Evolutionary conservation across 352 stramenopile genomes (phyloP).

Genomic region (Globisporangium rhizosaccharum): DNA sequence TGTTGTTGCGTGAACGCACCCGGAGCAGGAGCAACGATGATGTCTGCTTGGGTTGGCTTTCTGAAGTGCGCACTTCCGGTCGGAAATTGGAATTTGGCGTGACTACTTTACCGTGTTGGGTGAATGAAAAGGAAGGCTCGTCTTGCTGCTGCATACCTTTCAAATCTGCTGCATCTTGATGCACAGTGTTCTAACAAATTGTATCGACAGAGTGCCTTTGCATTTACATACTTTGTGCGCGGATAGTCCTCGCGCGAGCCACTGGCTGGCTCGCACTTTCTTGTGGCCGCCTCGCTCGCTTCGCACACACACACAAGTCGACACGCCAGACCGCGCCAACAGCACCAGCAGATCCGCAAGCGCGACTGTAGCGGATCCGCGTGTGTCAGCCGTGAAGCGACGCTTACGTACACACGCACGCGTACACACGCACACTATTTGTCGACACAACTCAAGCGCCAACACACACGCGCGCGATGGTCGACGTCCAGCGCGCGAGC

Average conservation of each 20-base stretch:
- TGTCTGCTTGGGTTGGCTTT: no score
- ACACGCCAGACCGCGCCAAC: not conserved
- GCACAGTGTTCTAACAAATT: no score
- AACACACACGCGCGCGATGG: constrained; percentile 11
- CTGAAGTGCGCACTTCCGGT: no score
- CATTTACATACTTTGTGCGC: not conserved
- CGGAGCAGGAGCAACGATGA: no score
- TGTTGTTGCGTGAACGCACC: no score
- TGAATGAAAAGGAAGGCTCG: no score
- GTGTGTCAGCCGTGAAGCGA: not conserved
- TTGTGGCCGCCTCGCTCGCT: not conserved
- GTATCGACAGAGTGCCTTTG: not conserved
- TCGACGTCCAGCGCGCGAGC: constrained; percentile 24
- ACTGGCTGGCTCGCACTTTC: constrained; percentile 6
- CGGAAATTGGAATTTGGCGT: no score
- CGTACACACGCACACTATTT: not conserved
- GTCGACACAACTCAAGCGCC: not conserved
- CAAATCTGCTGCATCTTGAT: no score
- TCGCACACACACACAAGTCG: not conserved
- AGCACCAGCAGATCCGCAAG: not conserved
- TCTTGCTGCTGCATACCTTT: no score
- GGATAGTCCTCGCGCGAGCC: not conserved
- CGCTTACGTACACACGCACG: no score
- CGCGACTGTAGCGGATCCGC: not conserved
- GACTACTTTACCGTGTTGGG: no score